Evolutionary conservation across 2,329 filamentous ascomycete species (phyloP), one percentile per base, ranked within the genome.

Genomic region (Arthrocladium fulminans): DNA sequence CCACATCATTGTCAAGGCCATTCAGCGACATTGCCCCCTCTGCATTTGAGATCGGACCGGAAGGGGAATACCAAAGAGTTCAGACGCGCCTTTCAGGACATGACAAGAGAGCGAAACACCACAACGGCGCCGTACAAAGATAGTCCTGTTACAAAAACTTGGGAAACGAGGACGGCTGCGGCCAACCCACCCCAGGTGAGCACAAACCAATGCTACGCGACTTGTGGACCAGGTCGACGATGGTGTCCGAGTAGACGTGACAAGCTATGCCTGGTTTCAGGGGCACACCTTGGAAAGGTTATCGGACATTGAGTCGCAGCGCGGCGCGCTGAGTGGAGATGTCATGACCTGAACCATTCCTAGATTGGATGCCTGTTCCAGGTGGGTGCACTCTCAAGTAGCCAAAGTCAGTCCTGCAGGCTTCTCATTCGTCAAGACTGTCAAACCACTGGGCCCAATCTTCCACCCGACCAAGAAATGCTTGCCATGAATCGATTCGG

Each of bases 1-100:
- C 78, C 63, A 80, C 78, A 53, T 45, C 49, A 43, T 39, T 52
- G 48, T 57, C 55, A 50, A 57, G 52, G 9, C 55, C 55, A 57
- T 56, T 57, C 52, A 57, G 51, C 41, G 55, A 57, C 55, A 57
- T 57, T 41, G 34, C 51, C 51, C n/a, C 42, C 59, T 57, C 62
- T 57, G 62, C 65, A 68, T 69, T 56, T 58, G 51, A 47, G 37
- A 17, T 30, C 24, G 25, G 13, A 35, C 25, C 12, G 15, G 23
- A 41, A 3, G 17, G 27, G 15, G 27, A 17, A 23, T n/a, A 15
- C n/a, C 34, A n/a, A 13, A n/a, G 29, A 8, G 13, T 22, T 3
- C 7, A n/a, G 19, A 17, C 12, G 19, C 29, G 15, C 22, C 13
- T 12, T 13, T 22, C 10, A 38, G 17, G 17, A 22, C 44, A 39